These are phyloP conservation scores for Blastosporella zonata DNA, from an alignment of 1,284 basidiomycete species.

Conservation along the genomic window DNA sequence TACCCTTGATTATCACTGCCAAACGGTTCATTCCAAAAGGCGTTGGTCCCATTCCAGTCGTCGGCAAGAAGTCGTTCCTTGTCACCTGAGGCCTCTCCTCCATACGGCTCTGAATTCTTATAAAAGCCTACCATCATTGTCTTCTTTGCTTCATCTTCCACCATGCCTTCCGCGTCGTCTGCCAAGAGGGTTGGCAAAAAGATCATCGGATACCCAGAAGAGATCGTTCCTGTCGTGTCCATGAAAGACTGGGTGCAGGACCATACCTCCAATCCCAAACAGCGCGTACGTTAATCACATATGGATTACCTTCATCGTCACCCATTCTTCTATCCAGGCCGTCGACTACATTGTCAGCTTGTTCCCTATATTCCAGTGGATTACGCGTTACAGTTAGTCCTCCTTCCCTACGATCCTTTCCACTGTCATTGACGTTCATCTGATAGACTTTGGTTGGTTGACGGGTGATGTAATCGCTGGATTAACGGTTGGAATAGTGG, in stretches of 20 bases:
- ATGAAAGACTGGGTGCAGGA: slow-evolving; percentile 50
- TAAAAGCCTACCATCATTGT: slow-evolving; percentile 10
- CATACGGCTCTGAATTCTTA: slow-evolving; percentile 2
- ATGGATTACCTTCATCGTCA: slow-evolving; percentile 12
- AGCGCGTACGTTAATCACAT: slow-evolving; percentile 36
- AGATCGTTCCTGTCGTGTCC: slow-evolving; percentile 54
- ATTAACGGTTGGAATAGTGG: slow-evolving; percentile 87
- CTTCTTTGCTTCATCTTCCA: slow-evolving; percentile 5
- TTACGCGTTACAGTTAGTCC: slow-evolving; percentile 74
- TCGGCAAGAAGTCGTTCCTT: background rate
- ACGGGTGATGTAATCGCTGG: slow-evolving; percentile 85
- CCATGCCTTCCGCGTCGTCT: slow-evolving; percentile 30
- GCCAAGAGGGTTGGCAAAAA: slow-evolving; percentile 56
- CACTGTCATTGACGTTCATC: slow-evolving; percentile 8
- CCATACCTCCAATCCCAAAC: slow-evolving; percentile 41
- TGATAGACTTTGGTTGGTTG: slow-evolving; percentile 66
- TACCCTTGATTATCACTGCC: background rate
- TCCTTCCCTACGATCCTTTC: slow-evolving; percentile 6
- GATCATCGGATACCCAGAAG: slow-evolving; percentile 59
- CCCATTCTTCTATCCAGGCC: slow-evolving; percentile 36
- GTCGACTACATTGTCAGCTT: slow-evolving; percentile 62
- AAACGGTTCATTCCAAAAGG: slow-evolving; percentile 1
- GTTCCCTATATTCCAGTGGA: slow-evolving; percentile 85
- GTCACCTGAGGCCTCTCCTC: background rate
- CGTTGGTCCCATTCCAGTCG: background rate